Base-by-base conservation (phyloP, 163 green algal genomes). In the Trebouxia gelatinosa region DNA sequence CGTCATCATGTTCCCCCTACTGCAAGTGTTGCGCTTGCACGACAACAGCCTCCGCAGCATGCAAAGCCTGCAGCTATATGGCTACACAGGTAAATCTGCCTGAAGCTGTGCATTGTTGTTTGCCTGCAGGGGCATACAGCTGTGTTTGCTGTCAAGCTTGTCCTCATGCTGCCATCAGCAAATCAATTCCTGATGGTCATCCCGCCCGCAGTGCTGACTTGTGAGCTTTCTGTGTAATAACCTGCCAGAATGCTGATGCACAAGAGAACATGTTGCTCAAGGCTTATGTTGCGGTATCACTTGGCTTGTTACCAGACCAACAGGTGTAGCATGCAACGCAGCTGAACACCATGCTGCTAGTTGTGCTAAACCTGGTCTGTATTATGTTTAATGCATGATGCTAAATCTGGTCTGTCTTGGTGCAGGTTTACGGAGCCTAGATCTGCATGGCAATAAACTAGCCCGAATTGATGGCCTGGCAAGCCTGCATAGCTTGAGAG, bases 401-500 rank as follows among this genome's bases (percentile, higher is more conserved):
- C n/a, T n/a, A n/a, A n/a, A n/a, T n/a, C n/a, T n/a, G n/a, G n/a
- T n/a, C n/a, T n/a, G n/a, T n/a, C n/a, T n/a, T n/a, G n/a, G 81
- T 59, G 43, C 85, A 34, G 80, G 64, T 11, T 81, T 94, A 72
- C 87, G 87, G 16, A 89, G 75, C 62, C 78, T 95, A 43, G 89
- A 91, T 81, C 78, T 92, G 26, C 81, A 88, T 37, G 88, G 84
- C 72, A 95, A 95, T 79, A 87, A 91, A 66, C 87, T 95, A 61
- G 85, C 79, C 6, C 77, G 81, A 16, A 71, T 94, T 26, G 89
- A 92, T 17, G 90, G 91, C 5, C 80, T 95, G 51, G 84, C 89
- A 5, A 85, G 82, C 9, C 80, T 94, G 39, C 21, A 74, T 21
- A 87, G 83, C 64, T 81, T 94, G 70, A 78, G 83, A 72, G 90